phyloP scores from a whole-genome alignment of 306 rosid species.

The Quercus mongolica region DNA sequence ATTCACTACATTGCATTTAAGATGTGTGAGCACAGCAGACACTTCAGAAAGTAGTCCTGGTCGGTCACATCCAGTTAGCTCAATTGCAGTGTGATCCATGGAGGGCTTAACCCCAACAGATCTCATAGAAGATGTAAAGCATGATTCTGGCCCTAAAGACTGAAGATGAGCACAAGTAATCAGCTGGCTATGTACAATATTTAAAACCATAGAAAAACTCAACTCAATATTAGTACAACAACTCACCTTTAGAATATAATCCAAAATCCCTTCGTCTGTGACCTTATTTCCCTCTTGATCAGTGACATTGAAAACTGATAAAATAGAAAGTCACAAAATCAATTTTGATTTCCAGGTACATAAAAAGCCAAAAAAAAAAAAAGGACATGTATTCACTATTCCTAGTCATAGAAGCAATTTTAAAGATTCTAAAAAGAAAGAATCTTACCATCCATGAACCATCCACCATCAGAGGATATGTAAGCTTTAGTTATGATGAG shows the following conservation, averaged over 20 bases:
- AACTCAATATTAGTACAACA: constrained; percentile 11
- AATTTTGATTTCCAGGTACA: background rate
- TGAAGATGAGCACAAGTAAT: constrained; percentile 19
- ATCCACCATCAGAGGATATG: constrained; percentile 91
- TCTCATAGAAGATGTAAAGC: constrained; percentile 62
- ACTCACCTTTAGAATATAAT: constrained; percentile 67
- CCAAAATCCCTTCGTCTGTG: constrained; percentile 73
- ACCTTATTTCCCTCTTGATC: constrained; percentile 90
- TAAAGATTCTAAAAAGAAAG: background rate
- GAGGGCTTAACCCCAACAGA: constrained; percentile 76
- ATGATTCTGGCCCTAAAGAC: constrained; percentile 89
- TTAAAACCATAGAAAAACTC: constrained; percentile 5
- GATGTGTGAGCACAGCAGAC: constrained; percentile 76
- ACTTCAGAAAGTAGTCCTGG: constrained; percentile 91
- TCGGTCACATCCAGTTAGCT: constrained; percentile 83
- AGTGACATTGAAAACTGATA: constrained; percentile 88
- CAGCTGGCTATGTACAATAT: background rate
- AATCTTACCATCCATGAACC: constrained; percentile 97
- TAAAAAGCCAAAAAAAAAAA: too few relatives aligned
- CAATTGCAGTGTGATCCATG: constrained; percentile 66
- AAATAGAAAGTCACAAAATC: background rate
- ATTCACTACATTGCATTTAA: constrained; percentile 73
- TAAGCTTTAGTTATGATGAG: constrained; percentile 84
- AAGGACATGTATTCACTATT: background rate
- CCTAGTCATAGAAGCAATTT: background rate